These are phyloP conservation scores for Diaporthe ilicicola DNA, from an alignment of 2,329 filamentous ascomycete genomes.

Conservation along the genomic window DNA sequence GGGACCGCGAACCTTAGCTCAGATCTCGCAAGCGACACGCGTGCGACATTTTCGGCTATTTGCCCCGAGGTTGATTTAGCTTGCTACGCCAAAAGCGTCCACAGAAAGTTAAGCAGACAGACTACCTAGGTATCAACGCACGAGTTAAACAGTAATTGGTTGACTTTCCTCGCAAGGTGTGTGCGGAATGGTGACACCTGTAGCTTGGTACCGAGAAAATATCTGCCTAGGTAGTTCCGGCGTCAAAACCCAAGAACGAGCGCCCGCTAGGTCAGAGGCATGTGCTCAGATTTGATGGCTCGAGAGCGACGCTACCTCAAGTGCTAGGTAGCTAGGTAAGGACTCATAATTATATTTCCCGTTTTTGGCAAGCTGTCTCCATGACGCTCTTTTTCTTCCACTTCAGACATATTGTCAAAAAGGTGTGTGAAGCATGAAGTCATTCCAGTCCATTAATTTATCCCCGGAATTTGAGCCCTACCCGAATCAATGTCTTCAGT, in stretches of 20 bases:
- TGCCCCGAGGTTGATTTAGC: neutral
- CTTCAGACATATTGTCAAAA: neutral
- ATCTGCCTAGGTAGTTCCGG: neutral
- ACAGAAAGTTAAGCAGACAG: neutral
- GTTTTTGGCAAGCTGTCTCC: slow-evolving; percentile 3
- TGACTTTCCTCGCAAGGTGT: neutral
- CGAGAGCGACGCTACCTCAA: slow-evolving; percentile 11
- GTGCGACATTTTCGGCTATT: neutral
- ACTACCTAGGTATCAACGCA: neutral
- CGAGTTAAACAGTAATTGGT: neutral
- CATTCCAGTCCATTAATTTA: neutral
- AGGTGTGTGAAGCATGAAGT: neutral
- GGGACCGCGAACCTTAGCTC: neutral
- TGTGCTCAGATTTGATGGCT: neutral
- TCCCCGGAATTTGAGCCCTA: neutral
- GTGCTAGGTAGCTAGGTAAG: too few species aligned
- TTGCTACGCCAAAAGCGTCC: neutral
- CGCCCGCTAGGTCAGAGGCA: neutral
- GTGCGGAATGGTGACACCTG: neutral
- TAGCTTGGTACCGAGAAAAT: neutral
- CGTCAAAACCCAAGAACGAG: neutral
- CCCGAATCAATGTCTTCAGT: neutral
- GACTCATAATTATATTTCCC: neutral
- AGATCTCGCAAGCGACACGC: neutral
- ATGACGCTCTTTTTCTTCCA: neutral